Evolutionary conservation across 1,284 basidiomycete genomes (phyloP).

Genomic region (Ustilago cynodontis): DNA sequence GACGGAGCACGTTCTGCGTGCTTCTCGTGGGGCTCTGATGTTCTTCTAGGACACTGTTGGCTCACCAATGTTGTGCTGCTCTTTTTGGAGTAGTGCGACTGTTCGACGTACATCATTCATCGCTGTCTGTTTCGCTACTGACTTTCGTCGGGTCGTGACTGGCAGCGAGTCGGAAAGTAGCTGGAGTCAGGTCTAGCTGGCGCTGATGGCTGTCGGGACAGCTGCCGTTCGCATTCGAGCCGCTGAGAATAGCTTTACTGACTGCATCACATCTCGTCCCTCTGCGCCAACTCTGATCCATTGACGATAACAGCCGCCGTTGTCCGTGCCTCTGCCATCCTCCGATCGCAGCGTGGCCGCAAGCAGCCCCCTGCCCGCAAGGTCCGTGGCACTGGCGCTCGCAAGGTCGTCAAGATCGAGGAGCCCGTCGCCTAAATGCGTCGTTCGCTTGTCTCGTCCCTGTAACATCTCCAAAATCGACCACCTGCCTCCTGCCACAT

Average conservation of each 20-base stretch:
- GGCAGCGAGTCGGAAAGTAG: not conserved
- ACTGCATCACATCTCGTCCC: slow-evolving; percentile 11
- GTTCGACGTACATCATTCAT: slow-evolving; percentile 34
- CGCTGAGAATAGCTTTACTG: slow-evolving; percentile 12
- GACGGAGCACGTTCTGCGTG: slow-evolving; percentile 20
- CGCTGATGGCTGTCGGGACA: not conserved
- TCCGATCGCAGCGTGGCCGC: slow-evolving; percentile 60
- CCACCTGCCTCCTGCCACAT: slow-evolving; percentile 5
- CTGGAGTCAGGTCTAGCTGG: not conserved
- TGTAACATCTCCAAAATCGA: slow-evolving; percentile 12
- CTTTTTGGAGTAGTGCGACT: slow-evolving; percentile 25
- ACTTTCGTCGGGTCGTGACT: not conserved
- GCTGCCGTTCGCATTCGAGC: not conserved
- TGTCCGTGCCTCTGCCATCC: slow-evolving; percentile 64
- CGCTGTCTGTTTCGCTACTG: not conserved
- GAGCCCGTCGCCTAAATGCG: slow-evolving; percentile 39
- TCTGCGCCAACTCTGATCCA: slow-evolving; percentile 4
- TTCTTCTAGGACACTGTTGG: slow-evolving; percentile 26
- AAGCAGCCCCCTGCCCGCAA: slow-evolving; percentile 51
- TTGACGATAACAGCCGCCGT: slow-evolving; percentile 56
- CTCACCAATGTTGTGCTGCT: slow-evolving; percentile 35
- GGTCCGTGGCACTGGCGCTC: slow-evolving; percentile 48
- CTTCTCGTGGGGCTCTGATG: slow-evolving; percentile 35
- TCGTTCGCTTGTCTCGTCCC: not conserved
- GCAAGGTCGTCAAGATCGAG: slow-evolving; percentile 52